A percentile compares a stretch with the other conserved stretches of the same genome.
Evolutionary conservation across 148 eudicot species (phyloP).

Genomic region (Dysphania ambrosioides): DNA sequence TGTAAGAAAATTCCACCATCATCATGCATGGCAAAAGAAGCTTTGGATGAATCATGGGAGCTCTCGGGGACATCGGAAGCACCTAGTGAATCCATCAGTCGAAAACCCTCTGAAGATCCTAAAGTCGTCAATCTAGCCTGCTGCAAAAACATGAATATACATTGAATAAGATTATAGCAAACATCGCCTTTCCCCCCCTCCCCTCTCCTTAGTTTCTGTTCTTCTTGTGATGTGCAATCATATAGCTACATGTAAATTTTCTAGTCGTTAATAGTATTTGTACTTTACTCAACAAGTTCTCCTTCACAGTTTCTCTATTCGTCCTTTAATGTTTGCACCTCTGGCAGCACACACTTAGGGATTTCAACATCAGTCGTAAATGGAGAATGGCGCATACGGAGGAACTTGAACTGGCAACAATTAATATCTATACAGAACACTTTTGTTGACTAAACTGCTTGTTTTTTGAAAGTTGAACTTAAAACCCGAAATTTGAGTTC

Average conservation of each 20-base stretch:
- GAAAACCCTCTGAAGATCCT: conserved; percentile 11
- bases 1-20: conserved; percentile 9
- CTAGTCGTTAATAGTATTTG: not conserved
- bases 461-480: no score
- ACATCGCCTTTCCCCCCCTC: not conserved
- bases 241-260: no score
- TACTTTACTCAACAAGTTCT: not conserved
- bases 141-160: not conserved
- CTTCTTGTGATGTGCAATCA: conserved; percentile 7
- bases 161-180: no score
- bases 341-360: not conserved
- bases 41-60: conserved; percentile 27
- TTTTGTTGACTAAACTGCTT: not conserved
- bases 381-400: not conserved
- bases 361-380: not conserved
- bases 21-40: conserved; percentile 21
- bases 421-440: not conserved
- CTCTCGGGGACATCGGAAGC: conserved; percentile 19
- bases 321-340: not conserved
- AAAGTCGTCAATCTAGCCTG: conserved; percentile 14
- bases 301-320: not conserved
- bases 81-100: conserved; percentile 11
- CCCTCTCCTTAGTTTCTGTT: no score
- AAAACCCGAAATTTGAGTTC: no score
- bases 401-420: not conserved